A percentile compares a stretch with the other conserved stretches of the same genome.
Conservation (phyloP, 345 rosid species). For the Aquilaria malaccensis region DNA sequence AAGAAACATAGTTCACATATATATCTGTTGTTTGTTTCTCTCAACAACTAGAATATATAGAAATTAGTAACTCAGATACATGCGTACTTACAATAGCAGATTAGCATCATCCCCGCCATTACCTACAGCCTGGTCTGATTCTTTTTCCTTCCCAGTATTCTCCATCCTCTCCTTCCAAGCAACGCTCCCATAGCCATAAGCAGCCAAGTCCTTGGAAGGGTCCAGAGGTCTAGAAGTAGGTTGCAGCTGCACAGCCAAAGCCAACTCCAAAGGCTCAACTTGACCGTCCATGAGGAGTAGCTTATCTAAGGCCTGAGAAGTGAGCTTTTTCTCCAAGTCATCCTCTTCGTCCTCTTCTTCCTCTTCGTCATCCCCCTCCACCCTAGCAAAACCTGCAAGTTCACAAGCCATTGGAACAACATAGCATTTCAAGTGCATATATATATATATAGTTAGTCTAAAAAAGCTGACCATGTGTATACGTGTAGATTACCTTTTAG, state of each 20-base stretch:
- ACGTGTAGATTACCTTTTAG: conserved; percentile 29
- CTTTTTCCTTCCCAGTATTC: conserved; percentile 28
- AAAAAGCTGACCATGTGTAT: too few species aligned
- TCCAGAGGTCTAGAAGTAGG: conserved; percentile 27
- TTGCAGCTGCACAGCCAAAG: conserved; percentile 23
- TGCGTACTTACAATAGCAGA: conserved; percentile 35
- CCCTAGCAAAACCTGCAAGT: conserved; percentile 55
- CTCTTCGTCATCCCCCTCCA: conserved; percentile 66
- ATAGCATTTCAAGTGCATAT: background rate
- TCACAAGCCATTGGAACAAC: background rate
- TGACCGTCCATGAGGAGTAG: conserved; percentile 30
- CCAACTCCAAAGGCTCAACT: background rate
- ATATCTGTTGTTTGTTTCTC: background rate
- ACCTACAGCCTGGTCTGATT: conserved; percentile 22
- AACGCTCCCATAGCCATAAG: conserved; percentile 47
- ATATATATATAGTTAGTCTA: too few species aligned
- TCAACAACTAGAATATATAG: background rate
- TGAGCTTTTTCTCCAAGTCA: conserved; percentile 77
- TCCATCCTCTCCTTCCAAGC: conserved; percentile 60
- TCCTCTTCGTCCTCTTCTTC: conserved; percentile 77
- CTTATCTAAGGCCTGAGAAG: too few species aligned
- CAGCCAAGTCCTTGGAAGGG: conserved; percentile 43
- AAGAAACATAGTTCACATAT: background rate
- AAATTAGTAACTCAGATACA: background rate
- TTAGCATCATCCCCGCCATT: conserved; percentile 31